phyloP scores from a whole-genome alignment of 2,329 filamentous ascomycete genomes.

The Curvularia eragrostidis region DNA sequence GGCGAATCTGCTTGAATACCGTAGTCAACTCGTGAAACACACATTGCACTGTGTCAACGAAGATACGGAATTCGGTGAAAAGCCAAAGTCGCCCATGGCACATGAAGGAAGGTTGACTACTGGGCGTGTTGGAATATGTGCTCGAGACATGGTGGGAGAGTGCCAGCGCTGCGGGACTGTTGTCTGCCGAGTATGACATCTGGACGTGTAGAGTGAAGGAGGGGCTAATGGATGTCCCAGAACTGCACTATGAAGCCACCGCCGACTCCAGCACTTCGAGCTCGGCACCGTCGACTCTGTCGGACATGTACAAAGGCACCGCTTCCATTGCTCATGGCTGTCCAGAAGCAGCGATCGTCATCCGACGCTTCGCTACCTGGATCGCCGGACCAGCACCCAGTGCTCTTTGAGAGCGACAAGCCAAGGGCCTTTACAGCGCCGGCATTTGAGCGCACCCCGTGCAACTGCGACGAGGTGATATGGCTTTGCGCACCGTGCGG shows the following conservation, averaged over 20 bases:
- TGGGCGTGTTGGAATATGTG: conserved; percentile 79
- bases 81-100: conserved; percentile 53
- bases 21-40: conserved; percentile 72
- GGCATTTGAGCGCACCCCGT: conserved; percentile 63
- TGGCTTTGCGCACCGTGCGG: conserved; percentile 91
- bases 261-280: conserved; percentile 68
- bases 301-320: conserved; percentile 75
- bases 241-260: conserved; percentile 91
- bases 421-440: conserved; percentile 52
- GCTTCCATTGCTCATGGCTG: conserved; percentile 60
- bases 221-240: conserved; percentile 55
- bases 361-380: conserved; percentile 29
- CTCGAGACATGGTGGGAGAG: conserved; percentile 83
- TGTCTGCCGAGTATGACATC: conserved; percentile 76
- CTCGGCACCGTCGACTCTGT: conserved; percentile 83
- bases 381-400: conserved; percentile 31
- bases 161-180: conserved; percentile 79
- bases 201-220: not conserved
- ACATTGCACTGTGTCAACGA: conserved; percentile 85
- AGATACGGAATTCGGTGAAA: conserved; percentile 58
- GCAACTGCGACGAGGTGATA: conserved; percentile 66
- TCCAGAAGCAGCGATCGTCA: conserved; percentile 29
- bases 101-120: conserved; percentile 53
- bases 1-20: conserved; percentile 78
- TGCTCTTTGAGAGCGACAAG: conserved; percentile 23